Evolutionary conservation across 306 rosid species (phyloP), one percentile per base, ranked within the genome.

Genomic region (Hippophae gyantsensis): DNA sequence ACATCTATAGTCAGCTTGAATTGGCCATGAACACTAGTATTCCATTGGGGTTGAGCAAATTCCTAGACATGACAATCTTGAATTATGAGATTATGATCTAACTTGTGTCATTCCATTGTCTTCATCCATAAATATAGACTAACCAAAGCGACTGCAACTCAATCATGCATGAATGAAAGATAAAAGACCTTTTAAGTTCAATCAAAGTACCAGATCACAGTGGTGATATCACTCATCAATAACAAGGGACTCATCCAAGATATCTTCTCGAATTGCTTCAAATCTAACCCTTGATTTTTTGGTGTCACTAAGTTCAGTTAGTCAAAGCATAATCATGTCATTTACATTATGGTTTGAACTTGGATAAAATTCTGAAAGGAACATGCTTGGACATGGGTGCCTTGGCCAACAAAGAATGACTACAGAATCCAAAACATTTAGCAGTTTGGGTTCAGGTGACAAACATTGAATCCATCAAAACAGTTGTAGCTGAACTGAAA

Each of bases 1-100:
- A 54, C 50, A 74, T 57, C 50, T 52, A 73, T 42, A 54, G 62
- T 74, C 61, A 72, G 70, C 60, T 69, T 44, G 56, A 67, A 52
- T 57, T 53, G 61, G 66, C 52, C 65, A 67, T 68, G 64, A 10
- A 23, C 6, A 10, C 23, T 49, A 47, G 38, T 23, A 38, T 44
- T 67, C 62, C 64, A 56, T 25, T 47, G 11, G 61, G 44, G 38
- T 47, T 6, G 18, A 23, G 18, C 61, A 67, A 52, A 69, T 68
- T 13, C 44, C 58, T 41, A 52, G 53, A 14, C 74, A 63, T 13
- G 47, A 60, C 18, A 49, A 18, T 56, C 59, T 65, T 66, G 49
- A 57, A 58, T 59, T 23, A 42, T 63, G 68, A 64, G 54, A 64
- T 52, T 67, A 60, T 6, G 27, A 56, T 63, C 59, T 69, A 64